Percentiles rank a stretch among this genome's conserved stretches.
These are phyloP conservation scores for Austroboletus niveus DNA, from an alignment of 1,284 basidiomycete species.

Conservation along the genomic window DNA sequence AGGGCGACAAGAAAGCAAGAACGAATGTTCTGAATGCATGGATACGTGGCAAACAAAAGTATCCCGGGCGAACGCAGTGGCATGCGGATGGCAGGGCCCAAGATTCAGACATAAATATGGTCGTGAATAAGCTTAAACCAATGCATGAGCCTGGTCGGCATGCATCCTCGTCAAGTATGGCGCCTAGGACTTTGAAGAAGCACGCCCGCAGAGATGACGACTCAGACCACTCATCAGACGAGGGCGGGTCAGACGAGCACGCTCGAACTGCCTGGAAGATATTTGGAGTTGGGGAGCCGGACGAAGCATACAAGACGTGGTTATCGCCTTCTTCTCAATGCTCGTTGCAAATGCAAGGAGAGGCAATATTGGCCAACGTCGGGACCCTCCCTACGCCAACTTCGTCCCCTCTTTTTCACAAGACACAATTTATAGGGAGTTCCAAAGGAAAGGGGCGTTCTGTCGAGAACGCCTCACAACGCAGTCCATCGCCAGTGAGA, in stretches of 20 bases:
- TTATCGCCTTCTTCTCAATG: constrained; percentile 18
- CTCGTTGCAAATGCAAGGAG: background rate
- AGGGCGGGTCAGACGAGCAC: constrained; percentile 44
- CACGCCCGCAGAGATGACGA: constrained; percentile 21
- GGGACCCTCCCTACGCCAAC: constrained; percentile 24
- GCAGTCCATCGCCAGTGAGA: background rate
- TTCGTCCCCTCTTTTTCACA: constrained; percentile 22
- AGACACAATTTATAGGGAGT: background rate
- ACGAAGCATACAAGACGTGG: constrained; percentile 11
- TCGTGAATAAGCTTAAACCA: background rate
- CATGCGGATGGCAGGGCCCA: background rate
- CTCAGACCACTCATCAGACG: constrained; percentile 45
- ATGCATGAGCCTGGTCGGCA: background rate
- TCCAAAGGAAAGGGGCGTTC: constrained; percentile 7
- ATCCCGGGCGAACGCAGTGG: constrained; percentile 26
- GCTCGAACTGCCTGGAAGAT: constrained; percentile 50
- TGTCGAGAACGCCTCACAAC: background rate
- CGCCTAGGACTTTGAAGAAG: background rate
- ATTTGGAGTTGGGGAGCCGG: constrained; percentile 38
- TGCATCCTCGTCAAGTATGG: background rate
- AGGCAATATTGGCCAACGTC: background rate
- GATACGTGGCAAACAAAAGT: constrained; percentile 34
- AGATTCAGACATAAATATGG: background rate
- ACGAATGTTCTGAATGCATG: constrained; percentile 44
- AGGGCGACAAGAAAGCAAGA: constrained; percentile 42